A percentile compares a stretch with the other conserved stretches of the same genome.
Evolutionary conservation across 495 filamentous ascomycete species (phyloP).

Genomic region (Xylaria scruposa): DNA sequence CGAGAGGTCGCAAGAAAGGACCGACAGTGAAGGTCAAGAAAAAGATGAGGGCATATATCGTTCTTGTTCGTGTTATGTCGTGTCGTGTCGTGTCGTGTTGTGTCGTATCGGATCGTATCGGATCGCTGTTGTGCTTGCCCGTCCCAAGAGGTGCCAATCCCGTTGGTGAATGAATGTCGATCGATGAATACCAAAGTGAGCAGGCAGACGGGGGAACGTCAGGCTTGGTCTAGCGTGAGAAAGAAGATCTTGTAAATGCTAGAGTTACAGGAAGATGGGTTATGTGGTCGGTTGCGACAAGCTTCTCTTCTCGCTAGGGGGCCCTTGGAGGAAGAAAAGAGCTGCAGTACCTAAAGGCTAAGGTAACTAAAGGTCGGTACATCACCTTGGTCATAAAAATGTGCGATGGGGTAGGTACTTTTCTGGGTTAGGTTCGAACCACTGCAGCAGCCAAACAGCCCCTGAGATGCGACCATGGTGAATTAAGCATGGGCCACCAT

Average conservation of each 20-base stretch:
- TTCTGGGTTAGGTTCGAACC: not conserved
- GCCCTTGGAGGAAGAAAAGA: not conserved
- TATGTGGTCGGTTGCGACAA: slow-evolving; percentile 18
- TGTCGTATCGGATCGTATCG: not conserved
- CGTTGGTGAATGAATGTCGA: slow-evolving; percentile 21
- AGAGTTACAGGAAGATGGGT: not conserved
- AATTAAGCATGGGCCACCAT: not conserved
- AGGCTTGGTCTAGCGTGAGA: not conserved
- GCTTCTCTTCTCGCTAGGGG: not conserved
- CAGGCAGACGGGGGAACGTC: not conserved
- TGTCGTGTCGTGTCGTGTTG: slow-evolving; percentile 25
- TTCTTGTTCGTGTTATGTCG: slow-evolving; percentile 23
- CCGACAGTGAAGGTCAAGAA: not conserved
- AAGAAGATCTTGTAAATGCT: not conserved
- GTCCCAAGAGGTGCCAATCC: slow-evolving; percentile 11
- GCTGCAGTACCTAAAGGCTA: not conserved
- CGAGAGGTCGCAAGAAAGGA: not conserved
- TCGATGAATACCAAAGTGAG: not conserved
- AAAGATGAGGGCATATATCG: slow-evolving; percentile 12
- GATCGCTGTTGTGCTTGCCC: not conserved
- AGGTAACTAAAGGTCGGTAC: too few relatives aligned
- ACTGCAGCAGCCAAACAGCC: not conserved
- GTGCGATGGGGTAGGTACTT: slow-evolving; percentile 1
- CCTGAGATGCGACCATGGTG: not conserved
- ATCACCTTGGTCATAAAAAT: not conserved